Evolutionary conservation across 78 protist genomes (phyloP), one percentile per base, ranked within the genome.

Genomic region (Monocercomonoides exilis): DNA sequence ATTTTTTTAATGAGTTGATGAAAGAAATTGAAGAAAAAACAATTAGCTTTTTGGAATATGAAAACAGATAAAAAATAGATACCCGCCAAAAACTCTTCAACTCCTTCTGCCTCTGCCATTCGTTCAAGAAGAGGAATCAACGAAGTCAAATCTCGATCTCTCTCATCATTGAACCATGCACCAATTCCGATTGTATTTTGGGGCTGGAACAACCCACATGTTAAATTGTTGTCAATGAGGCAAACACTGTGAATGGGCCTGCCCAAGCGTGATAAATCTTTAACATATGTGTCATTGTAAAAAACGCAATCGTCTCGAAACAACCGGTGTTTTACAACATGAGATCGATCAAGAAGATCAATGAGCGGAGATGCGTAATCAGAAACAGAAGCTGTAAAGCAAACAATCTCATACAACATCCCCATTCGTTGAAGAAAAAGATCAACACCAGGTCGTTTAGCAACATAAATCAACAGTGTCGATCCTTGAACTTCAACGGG

Each of bases 301-400:
- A 11, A 54, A 54, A 87, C 84, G 77, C 97, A 94, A 5, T 89
- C 44, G 79, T 94, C 95, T 43, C 97, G 87, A 87, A 89, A 93
- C 1, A 95, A 89, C 41, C 97, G 91, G 42, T 33, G 43, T 35
- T 84, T 80, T 3, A 92, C 87, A 1, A 92, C 86, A 0, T 45
- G 43, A 33, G 63, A 3, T 3, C 33, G 4, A 85, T 96, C 98
- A 38, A 96, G 91, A 2, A 87, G 85, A 70, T 94, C 95, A 38
- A 94, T 46, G 35, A 96, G 94, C 34, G 97, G 97, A 87, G 94
- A 92, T 32, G 98, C 98, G 81, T 96, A 96, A 91, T 88, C 2
- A 0, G 80, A 3, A 77, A 1, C 80, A 3, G 89, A 36, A 0
- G 98, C 98, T 1, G 98, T 96, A 87, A 94, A 96, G 0, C 94